phyloP scores from a whole-genome alignment of 495 filamentous ascomycete species.

The Neurospora pannonica region DNA sequence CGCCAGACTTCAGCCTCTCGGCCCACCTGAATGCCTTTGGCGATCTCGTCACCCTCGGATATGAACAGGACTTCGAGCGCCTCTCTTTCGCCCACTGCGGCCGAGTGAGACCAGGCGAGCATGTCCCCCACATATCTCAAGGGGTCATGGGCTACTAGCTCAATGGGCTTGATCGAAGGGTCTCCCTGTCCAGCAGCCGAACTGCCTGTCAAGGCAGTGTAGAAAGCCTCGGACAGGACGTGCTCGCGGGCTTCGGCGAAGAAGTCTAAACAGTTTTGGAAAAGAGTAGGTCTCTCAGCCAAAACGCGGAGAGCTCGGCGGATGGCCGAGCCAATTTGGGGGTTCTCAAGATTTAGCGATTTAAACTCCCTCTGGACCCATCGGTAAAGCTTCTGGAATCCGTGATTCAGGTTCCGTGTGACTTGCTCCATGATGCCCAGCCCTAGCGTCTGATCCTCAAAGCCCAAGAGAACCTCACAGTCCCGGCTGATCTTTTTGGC shows the following conservation, averaged over 20 bases:
- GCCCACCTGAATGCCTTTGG: conserved; percentile 74
- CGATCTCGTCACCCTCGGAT: conserved; percentile 83
- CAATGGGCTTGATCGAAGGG: conserved; percentile 74
- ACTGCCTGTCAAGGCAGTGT: conserved; percentile 76
- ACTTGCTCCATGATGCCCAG: conserved; percentile 86
- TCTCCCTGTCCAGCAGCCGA: conserved; percentile 33
- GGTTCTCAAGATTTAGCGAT: conserved; percentile 85
- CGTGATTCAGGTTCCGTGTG: conserved; percentile 74
- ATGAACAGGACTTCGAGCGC: conserved; percentile 87
- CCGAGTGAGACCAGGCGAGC: conserved; percentile 94
- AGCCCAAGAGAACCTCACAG: conserved; percentile 78
- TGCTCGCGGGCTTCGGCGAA: conserved; percentile 88
- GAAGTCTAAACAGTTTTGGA: conserved; percentile 88
- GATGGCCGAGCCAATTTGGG: conserved; percentile 80
- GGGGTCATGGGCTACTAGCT: conserved; percentile 85
- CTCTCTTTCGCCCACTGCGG: conserved; percentile 86
- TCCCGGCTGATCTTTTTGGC: conserved; percentile 83
- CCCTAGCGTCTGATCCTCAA: conserved; percentile 78
- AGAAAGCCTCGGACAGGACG: conserved; percentile 82
- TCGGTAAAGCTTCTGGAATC: conserved; percentile 87
- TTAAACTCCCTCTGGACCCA: conserved; percentile 96
- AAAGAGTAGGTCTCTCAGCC: conserved; percentile 80
- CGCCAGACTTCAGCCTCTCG: conserved; percentile 84
- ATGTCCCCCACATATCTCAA: conserved; percentile 93
- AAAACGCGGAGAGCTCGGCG: conserved; percentile 77